phyloP scores from a whole-genome alignment of 2,329 filamentous ascomycete species.

The Pseudohalonectria lignicola region DNA sequence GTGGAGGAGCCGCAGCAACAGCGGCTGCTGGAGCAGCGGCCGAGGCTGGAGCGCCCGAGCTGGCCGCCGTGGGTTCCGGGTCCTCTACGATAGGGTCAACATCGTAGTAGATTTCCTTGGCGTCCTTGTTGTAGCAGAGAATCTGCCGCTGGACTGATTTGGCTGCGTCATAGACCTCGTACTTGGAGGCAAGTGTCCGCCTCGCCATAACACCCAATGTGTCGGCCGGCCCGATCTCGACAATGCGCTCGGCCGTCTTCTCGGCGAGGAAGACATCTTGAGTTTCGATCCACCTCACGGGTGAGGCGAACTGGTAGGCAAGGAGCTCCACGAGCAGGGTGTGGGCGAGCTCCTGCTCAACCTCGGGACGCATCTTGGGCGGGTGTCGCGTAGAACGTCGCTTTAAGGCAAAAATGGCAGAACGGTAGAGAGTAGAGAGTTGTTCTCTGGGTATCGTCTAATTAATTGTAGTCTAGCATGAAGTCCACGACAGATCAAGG shows the following conservation, averaged over 20 bases:
- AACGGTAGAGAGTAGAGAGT: not conserved
- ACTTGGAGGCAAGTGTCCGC: slow-evolving; percentile 89
- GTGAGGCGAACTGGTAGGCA: slow-evolving; percentile 97
- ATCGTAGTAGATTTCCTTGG: slow-evolving; percentile 99
- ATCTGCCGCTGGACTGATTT: slow-evolving; percentile 95
- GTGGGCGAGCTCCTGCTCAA: slow-evolving; percentile 98
- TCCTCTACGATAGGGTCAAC: slow-evolving; percentile 93
- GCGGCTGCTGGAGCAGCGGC: slow-evolving; percentile 37
- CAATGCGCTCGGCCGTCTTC: slow-evolving; percentile 91
- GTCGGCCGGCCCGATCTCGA: slow-evolving; percentile 94
- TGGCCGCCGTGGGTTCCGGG: slow-evolving; percentile 40
- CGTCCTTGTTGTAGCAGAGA: slow-evolving; percentile 98
- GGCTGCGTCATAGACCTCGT: slow-evolving; percentile 96
- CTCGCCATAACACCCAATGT: slow-evolving; percentile 97
- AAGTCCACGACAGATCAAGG: no score
- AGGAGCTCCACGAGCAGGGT: slow-evolving; percentile 97
- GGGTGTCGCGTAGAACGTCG: not conserved
- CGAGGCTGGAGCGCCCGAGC: slow-evolving; percentile 23
- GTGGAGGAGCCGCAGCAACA: slow-evolving; percentile 40
- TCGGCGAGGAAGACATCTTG: slow-evolving; percentile 98
- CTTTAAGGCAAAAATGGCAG: not conserved
- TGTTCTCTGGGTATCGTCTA: slow-evolving; percentile 4
- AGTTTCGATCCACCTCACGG: slow-evolving; percentile 99
- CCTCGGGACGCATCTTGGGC: slow-evolving; percentile 80
- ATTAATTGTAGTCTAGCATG: slow-evolving; percentile 4